Base-by-base conservation (phyloP, 306 rosid species). In the peach (Prunus persica) region DNA sequence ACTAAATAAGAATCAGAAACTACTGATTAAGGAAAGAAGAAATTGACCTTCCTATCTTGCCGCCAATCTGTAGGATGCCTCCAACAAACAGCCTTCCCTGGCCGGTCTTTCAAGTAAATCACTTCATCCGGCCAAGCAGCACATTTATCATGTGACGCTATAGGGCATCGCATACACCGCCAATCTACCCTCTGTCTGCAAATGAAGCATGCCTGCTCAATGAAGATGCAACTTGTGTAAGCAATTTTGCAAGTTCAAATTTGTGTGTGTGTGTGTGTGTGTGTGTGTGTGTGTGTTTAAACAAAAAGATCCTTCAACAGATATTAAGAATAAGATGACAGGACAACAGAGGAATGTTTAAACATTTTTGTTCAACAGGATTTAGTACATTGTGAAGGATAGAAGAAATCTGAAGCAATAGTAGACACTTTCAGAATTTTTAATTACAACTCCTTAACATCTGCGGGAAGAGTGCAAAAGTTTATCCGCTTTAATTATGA, bases 51-150 rank as follows among this genome's bases (percentile, higher is more conserved):
- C 78, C 85, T 57, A 70, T 91, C 95, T 69, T 79, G 76, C 65
- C 88, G 87, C 97, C 98, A 91, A 63, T 93, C 91, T 43, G 87
- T 62, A 74, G 88, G 87, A 83, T 94, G 98, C 87, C 90, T 90
- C 98, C 98, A 92, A 81, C 98, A 94, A 81, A 94, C 63, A 78
- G 88, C 93, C 76, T 75, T 64, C 58, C 91, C 89, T 12, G 91
- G 87, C 68, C 77, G 84, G 79, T 83, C 87, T 67, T 78, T 76
- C 43, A 88, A 73, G 64, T 51, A 82, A 46, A 77, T 41, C 79
- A 92, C 97, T 34, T 68, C 76, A 38, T 87, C 91, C n/a, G 93
- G 89, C 98, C 98, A 94, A 13, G 98, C 87, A 32, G 97, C 89
- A 80, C 98, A 92, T 78, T 85, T 92, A 67, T 13, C 75, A 84